A percentile compares a stretch with the other conserved stretches of the same genome.
These are phyloP conservation scores for Cryptococcus sp. DNA, from an alignment of 1,284 basidiomycete species.

Conservation along the genomic window DNA sequence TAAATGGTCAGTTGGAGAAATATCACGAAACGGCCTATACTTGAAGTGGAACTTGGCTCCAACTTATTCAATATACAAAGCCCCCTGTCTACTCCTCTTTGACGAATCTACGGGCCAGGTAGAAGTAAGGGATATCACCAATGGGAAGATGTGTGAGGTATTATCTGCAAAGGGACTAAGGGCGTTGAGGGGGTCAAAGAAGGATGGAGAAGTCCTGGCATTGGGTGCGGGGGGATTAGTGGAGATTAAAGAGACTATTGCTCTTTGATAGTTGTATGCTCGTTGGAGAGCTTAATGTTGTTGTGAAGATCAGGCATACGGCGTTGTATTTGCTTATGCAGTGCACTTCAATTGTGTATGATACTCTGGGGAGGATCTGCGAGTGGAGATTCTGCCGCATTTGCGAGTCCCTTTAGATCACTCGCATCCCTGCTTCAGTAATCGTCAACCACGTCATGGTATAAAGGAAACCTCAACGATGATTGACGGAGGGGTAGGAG, in stretches of 20 bases:
- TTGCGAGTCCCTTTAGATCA: too few relatives aligned
- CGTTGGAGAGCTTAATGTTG: too few relatives aligned
- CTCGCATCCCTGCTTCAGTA: too few relatives aligned
- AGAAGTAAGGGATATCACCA: slow-evolving; percentile 28
- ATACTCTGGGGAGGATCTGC: too few relatives aligned
- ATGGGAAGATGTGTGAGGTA: slow-evolving; percentile 33
- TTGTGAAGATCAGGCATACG: too few relatives aligned
- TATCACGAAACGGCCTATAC: slow-evolving; percentile 22
- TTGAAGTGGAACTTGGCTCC: slow-evolving; percentile 34
- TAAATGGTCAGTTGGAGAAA: slow-evolving; percentile 26
- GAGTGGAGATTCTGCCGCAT: too few relatives aligned
- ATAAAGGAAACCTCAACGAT: too few relatives aligned
- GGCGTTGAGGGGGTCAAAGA: slow-evolving; percentile 11
- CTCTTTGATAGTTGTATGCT: background rate
- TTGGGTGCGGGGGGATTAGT: slow-evolving; percentile 17
- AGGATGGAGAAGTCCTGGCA: slow-evolving; percentile 20
- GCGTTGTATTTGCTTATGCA: too few relatives aligned
- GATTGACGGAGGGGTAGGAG: too few relatives aligned
- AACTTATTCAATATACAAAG: slow-evolving; percentile 21
- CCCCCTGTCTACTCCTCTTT: slow-evolving; percentile 30
- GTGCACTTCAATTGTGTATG: too few relatives aligned
- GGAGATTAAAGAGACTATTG: slow-evolving; percentile 6
- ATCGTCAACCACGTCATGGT: too few relatives aligned
- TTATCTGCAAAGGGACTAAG: slow-evolving; percentile 25
- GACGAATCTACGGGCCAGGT: slow-evolving; percentile 22